Conservation (phyloP, 805 yeast genomes). For the Candida piceae region DNA sequence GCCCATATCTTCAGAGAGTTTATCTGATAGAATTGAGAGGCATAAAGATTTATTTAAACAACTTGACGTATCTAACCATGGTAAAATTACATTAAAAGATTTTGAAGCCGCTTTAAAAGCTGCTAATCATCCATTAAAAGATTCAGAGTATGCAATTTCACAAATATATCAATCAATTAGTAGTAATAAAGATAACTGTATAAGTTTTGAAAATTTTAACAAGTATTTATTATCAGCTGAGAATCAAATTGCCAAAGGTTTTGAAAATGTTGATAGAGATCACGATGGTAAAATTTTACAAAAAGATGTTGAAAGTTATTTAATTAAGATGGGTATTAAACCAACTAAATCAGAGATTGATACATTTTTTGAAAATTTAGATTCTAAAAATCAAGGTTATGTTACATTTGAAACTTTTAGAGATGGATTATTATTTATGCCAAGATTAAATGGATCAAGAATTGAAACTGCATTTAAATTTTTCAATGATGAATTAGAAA, state of each 20-base stretch:
- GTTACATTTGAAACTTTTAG: slow-evolving; percentile 85
- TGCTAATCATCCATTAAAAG: slow-evolving; percentile 60
- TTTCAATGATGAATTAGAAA: slow-evolving; percentile 66
- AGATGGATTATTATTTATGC: slow-evolving; percentile 76
- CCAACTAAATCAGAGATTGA: slow-evolving; percentile 52
- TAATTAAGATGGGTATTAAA: slow-evolving; percentile 47
- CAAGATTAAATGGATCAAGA: slow-evolving; percentile 71
- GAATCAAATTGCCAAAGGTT: slow-evolving; percentile 63
- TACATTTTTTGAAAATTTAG: slow-evolving; percentile 50
- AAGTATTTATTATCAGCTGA: slow-evolving; percentile 64
- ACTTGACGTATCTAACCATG: slow-evolving; percentile 42
- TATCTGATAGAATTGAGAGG: slow-evolving; percentile 26
- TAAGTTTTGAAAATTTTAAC: slow-evolving; percentile 65
- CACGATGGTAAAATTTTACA: slow-evolving; percentile 66
- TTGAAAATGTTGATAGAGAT: slow-evolving; percentile 62
- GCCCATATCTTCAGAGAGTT: slow-evolving; percentile 10
- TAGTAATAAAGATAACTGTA: slow-evolving; percentile 26
- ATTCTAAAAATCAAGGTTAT: slow-evolving; percentile 53
- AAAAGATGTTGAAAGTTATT: slow-evolving; percentile 62
- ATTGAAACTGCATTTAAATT: slow-evolving; percentile 76
- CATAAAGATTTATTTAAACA: slow-evolving; percentile 36
- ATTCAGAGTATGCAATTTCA: slow-evolving; percentile 53
- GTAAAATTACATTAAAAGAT: slow-evolving; percentile 44
- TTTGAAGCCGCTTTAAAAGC: slow-evolving; percentile 41
- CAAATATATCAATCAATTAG: slow-evolving; percentile 45